Evolutionary conservation across 2,329 filamentous ascomycete genomes (phyloP).

Genomic region (Coccinonectria pachysandricola): DNA sequence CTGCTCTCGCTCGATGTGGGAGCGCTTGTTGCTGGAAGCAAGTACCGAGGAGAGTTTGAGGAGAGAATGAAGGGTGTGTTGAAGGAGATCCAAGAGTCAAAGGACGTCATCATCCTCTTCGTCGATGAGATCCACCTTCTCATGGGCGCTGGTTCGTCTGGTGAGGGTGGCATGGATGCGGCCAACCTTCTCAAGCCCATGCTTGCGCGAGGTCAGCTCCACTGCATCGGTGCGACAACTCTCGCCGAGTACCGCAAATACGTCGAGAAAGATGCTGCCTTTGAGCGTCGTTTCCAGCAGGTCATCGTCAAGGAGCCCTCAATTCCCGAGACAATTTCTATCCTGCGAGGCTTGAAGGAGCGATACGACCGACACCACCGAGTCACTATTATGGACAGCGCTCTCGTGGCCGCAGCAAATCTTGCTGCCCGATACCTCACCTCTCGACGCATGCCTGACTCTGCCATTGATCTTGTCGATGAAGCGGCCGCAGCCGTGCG

Average conservation of each 20-base stretch:
- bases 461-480: slow-evolving; percentile 91
- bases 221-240: slow-evolving; percentile 96
- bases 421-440: slow-evolving; percentile 92
- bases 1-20: slow-evolving; percentile 92
- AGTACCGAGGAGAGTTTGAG: slow-evolving; percentile 97
- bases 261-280: slow-evolving; percentile 96
- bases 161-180: slow-evolving; percentile 97
- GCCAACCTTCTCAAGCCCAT: slow-evolving; percentile 97
- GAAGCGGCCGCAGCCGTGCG: slow-evolving; percentile 95
- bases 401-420: slow-evolving; percentile 83
- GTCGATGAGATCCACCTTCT: slow-evolving; percentile 98
- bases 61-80: slow-evolving; percentile 98
- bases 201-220: slow-evolving; percentile 89
- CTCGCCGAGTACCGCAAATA: slow-evolving; percentile 95
- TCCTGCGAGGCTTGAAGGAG: slow-evolving; percentile 95
- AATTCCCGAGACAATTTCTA: slow-evolving; percentile 85
- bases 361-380: slow-evolving; percentile 97
- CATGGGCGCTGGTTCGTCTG: slow-evolving; percentile 91
- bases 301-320: slow-evolving; percentile 92
- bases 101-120: slow-evolving; percentile 95
- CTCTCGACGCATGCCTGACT: slow-evolving; percentile 81
- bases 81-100: slow-evolving; percentile 90
- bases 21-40: slow-evolving; percentile 90
- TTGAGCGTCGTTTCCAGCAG: slow-evolving; percentile 97
- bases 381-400: slow-evolving; percentile 90